Evolutionary conservation across 179 eudicot species (phyloP).

Genomic region (Pouteria campechiana): DNA sequence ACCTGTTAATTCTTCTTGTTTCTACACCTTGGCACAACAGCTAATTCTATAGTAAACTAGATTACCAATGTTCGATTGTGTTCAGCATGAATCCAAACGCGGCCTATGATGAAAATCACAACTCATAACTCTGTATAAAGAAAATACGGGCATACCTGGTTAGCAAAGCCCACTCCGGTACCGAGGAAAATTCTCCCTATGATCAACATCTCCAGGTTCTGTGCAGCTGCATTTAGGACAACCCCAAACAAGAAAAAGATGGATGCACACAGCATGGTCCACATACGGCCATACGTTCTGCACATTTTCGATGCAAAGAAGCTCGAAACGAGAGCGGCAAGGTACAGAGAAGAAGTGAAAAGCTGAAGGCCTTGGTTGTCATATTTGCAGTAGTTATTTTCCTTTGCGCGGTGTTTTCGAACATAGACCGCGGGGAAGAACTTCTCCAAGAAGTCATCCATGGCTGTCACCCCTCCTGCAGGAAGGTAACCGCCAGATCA

Average conservation of each 20-base stretch:
- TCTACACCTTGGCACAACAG: too few species aligned
- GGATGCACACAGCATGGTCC: slow-evolving; percentile 20
- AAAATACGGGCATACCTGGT: too few species aligned
- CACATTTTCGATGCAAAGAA: slow-evolving; percentile 18
- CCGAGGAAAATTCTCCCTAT: slow-evolving; percentile 18
- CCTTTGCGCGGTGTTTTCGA: slow-evolving; percentile 15
- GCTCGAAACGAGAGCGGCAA: slow-evolving; percentile 22
- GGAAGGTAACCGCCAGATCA: too few species aligned
- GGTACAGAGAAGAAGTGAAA: slow-evolving; percentile 35
- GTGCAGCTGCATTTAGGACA: slow-evolving; percentile 4
- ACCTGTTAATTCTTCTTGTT: too few species aligned
- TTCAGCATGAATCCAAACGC: too few species aligned
- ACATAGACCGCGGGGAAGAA: slow-evolving; percentile 21
- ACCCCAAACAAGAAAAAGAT: slow-evolving; percentile 17
- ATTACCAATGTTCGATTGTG: too few species aligned
- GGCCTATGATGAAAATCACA: too few species aligned
- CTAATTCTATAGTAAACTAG: too few species aligned
- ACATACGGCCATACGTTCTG: slow-evolving; percentile 12
- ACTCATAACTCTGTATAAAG: too few species aligned
- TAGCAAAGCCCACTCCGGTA: slow-evolving; percentile 15
- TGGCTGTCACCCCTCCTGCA: slow-evolving; percentile 35
- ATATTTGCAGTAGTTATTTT: slow-evolving; percentile 32
- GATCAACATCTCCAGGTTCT: slow-evolving; percentile 11
- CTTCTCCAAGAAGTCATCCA: slow-evolving; percentile 32
- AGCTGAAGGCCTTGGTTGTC: slow-evolving; percentile 25